phyloP scores from a whole-genome alignment of 1,284 basidiomycete species.

The Moesziomyces sp. region DNA sequence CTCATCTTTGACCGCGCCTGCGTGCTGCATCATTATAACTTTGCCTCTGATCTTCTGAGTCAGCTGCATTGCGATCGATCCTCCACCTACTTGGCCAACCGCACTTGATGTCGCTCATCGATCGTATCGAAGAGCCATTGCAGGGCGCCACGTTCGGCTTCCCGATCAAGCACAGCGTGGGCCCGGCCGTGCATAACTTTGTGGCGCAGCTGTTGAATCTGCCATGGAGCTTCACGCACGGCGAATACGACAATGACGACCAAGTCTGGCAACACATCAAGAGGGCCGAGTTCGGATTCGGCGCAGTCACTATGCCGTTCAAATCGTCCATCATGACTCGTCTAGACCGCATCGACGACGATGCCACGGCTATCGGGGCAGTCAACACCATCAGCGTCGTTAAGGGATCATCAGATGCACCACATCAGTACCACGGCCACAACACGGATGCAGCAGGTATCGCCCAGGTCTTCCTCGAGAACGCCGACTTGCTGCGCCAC shows the following conservation, averaged over 20 bases:
- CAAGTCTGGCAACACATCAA: slow-evolving; percentile 11
- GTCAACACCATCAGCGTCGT: slow-evolving; percentile 13
- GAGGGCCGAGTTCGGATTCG: slow-evolving; percentile 7
- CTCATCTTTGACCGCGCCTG: no score
- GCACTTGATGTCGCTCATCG: slow-evolving; percentile 6
- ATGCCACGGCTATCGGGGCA: slow-evolving; percentile 7
- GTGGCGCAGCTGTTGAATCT: slow-evolving; percentile 5
- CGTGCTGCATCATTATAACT: no score
- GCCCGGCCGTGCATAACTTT: slow-evolving; percentile 11
- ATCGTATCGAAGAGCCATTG: slow-evolving; percentile 9
- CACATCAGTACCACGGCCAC: slow-evolving; percentile 6
- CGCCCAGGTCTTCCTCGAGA: slow-evolving; percentile 11
- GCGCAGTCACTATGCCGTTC: slow-evolving; percentile 12
- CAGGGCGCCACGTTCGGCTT: slow-evolving; percentile 11
- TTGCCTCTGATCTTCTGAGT: no score
- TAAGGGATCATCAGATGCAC: slow-evolving; percentile 2
- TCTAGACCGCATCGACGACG: slow-evolving; percentile 6
- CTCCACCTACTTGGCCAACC: no score
- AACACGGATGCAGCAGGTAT: slow-evolving; percentile 13
- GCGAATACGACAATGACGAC: slow-evolving; percentile 9
- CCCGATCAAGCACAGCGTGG: slow-evolving; percentile 14
- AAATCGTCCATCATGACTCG: slow-evolving; percentile 11
- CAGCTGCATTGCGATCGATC: no score
- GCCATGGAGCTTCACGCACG: slow-evolving; percentile 11
- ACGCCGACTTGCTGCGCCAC: not conserved